phyloP scores from a whole-genome alignment of 2,329 filamentous ascomycete genomes.

The Lomentospora prolificans region DNA sequence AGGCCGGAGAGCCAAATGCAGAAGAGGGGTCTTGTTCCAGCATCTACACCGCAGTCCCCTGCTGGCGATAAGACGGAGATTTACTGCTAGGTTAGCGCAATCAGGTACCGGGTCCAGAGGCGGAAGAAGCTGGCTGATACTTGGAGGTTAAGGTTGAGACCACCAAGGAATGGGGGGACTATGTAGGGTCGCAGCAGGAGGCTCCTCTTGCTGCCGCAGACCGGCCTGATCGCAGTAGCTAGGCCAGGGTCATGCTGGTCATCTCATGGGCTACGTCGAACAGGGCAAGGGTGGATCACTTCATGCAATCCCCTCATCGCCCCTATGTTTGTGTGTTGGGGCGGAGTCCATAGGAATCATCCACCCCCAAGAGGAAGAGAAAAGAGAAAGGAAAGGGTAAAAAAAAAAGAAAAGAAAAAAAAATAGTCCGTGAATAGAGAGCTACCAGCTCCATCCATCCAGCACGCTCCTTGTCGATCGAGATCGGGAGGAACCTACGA shows the following conservation, averaged over 20 bases:
- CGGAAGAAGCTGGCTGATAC: not conserved
- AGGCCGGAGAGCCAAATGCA: not conserved
- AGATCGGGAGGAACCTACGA: not conserved
- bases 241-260: not conserved
- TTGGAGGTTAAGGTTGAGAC: not conserved
- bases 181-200: constrained; percentile 4
- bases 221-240: constrained; percentile 1
- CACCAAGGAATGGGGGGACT: not conserved
- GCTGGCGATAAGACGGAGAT: not conserved
- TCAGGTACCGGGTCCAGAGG: not conserved
- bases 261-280: not conserved
- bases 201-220: constrained; percentile 2
- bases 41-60: not conserved
- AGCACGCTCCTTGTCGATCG: not conserved
- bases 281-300: not conserved
- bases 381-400: not conserved
- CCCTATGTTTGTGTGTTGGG: not conserved
- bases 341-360: not conserved
- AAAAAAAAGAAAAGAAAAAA: not conserved
- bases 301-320: not conserved
- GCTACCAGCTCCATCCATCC: not conserved
- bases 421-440: not conserved
- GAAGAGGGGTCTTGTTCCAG: not conserved
- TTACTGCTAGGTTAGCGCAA: not conserved
- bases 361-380: not conserved